phyloP scores from a whole-genome alignment of 768 basidiomycete species.

The Boletus sp. region DNA sequence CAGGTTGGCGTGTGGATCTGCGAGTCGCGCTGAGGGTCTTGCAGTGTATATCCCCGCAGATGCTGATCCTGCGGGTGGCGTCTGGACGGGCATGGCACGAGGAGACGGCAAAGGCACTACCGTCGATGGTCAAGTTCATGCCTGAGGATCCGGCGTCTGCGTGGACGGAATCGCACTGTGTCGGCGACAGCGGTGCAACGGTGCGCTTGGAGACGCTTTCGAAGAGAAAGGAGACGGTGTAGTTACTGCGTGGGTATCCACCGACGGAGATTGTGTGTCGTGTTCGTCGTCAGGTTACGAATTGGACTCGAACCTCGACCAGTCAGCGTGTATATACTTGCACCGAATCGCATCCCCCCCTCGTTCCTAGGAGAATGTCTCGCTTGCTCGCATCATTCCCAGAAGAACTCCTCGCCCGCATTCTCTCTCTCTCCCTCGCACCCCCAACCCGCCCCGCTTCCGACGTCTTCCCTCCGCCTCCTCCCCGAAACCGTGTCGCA shows the following conservation, averaged over 20 bases:
- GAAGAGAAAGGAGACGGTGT: conserved; percentile 1
- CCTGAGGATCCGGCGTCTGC: not conserved
- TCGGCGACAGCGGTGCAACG: not conserved
- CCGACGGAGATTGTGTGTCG: not conserved
- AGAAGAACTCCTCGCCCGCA: conserved; percentile 46
- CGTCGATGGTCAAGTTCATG: conserved; percentile 16
- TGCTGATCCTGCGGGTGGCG: conserved; percentile 24
- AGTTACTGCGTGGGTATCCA: not conserved
- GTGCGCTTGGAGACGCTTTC: not conserved
- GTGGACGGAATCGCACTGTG: not conserved
- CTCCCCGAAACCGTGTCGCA: conserved; percentile 29
- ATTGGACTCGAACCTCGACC: not conserved
- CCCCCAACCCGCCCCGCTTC: conserved; percentile 25
- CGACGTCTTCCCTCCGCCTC: conserved; percentile 17
- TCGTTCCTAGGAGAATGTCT: conserved; percentile 3
- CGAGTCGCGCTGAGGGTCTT: not conserved
- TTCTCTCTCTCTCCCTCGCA: conserved; percentile 35
- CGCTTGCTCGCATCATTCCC: conserved; percentile 32
- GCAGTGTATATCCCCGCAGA: conserved; percentile 26
- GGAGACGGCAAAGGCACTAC: not conserved
- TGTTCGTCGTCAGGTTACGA: not conserved
- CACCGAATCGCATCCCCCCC: not conserved
- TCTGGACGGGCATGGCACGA: conserved; percentile 16
- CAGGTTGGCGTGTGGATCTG: too few species aligned
- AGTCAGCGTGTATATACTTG: too few species aligned